These are phyloP conservation scores for Catunica adiposa DNA, from an alignment of 2,329 filamentous ascomycete genomes.

Conservation along the genomic window DNA sequence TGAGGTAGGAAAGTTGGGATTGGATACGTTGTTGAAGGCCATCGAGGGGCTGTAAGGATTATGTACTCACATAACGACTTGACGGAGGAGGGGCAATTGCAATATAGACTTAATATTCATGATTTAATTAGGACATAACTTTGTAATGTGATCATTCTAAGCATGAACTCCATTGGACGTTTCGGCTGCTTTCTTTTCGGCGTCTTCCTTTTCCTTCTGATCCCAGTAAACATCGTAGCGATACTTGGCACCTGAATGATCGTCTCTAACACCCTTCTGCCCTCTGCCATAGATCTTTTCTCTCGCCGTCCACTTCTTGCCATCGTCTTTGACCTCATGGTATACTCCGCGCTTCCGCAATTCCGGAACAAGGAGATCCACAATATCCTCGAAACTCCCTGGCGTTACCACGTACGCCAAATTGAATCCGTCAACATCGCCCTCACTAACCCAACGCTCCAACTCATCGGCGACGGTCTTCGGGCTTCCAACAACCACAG, in stretches of 20 bases:
- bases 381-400: slow-evolving; percentile 22
- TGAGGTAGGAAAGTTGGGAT: slow-evolving; percentile 32
- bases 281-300: slow-evolving; percentile 48
- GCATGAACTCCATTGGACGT: no score
- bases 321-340: slow-evolving; percentile 19
- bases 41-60: slow-evolving; percentile 37
- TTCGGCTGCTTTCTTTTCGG: neutral
- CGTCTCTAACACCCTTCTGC: slow-evolving; percentile 36
- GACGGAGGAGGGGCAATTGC: neutral
- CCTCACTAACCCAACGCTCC: slow-evolving; percentile 28
- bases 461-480: slow-evolving; percentile 29
- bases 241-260: slow-evolving; percentile 42
- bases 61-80: neutral
- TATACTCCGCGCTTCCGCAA: slow-evolving; percentile 20
- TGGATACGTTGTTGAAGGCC: slow-evolving; percentile 43
- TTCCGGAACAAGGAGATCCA: slow-evolving; percentile 21
- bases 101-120: neutral
- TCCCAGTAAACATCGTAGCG: slow-evolving; percentile 46
- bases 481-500: slow-evolving; percentile 24
- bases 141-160: no score
- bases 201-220: neutral
- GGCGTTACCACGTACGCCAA: slow-evolving; percentile 28
- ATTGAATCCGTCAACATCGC: slow-evolving; percentile 27
- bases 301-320: slow-evolving; percentile 30
- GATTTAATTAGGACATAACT: neutral